Base-by-base conservation (phyloP, 2,329 filamentous ascomycete genomes). In the Clonostachys rhizophaga region DNA sequence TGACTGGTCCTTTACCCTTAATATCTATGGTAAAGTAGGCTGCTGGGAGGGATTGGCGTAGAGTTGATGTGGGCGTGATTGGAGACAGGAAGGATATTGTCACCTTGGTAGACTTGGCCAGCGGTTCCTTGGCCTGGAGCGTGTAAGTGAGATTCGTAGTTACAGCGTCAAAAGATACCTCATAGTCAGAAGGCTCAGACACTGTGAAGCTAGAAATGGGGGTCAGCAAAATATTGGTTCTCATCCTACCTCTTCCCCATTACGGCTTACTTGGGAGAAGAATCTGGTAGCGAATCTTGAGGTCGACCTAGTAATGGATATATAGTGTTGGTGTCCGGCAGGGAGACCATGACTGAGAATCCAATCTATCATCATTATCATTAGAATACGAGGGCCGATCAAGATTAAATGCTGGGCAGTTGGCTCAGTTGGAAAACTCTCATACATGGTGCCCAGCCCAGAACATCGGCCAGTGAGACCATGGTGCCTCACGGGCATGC, bases 401-500 rank as follows among this genome's bases (percentile, higher is more conserved):
- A 30, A 30, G 3, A 30, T 30, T 3, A 9, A 30, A 30, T 30
- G 3, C 24, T 30, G 24, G 24, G 24, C 24, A 3, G 24, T 30
- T 30, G 24, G 24, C 24, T 17, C 10, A 16, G 33, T 13, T n/a
- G 11, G 20, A 24, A 3, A 12, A 42, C 14, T 10, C 7, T 11
- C 11, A 34, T 63, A 81, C 75, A 60, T 85, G 76, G 57, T 83
- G 74, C 34, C 87, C 87, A 7, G 85, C 88, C 75, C 84, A 91
- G 64, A 91, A 91, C 64, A 92, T 92, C 20, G 90, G 90, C 90
- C 90, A 95, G 67, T 81, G 79, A 46, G 82, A 78, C 89, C 89
- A 95, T 3, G 90, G 90, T 42, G 76, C 76, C 47, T 86, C 78
- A 54, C 90, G 78, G 39, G 89, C 87, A 63, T 79, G 76, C 43